Evolutionary conservation across 768 basidiomycete species (phyloP), one percentile per base, ranked within the genome.

Genomic region (Termitomyces titanicus): DNA sequence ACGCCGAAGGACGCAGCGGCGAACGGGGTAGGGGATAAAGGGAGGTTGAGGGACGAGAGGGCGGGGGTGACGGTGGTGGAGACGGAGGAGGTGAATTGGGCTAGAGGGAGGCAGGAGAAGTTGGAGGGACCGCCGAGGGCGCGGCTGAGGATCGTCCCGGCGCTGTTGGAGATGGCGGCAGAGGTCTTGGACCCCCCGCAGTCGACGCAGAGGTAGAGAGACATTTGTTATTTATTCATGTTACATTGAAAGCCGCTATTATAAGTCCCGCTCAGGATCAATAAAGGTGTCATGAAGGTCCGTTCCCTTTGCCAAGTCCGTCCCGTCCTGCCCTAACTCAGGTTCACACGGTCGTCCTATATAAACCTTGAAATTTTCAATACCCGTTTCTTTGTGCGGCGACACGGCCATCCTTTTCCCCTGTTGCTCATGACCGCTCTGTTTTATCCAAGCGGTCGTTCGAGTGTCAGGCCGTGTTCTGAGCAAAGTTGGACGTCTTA

Each of bases 161-260:
- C 59, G 18, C 66, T 61, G 65, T 85, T 76, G 56, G 77, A 77
- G 67, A 95, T 82, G 56, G 81, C 89, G 6, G 81, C 89, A 25
- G 87, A 81, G 10, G 94, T 94, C 74, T 95, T 96, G 42, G 90
- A 90, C 20, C 91, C 93, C 29, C 93, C 93, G 58, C 92, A 93
- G 70, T 94, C 92, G 59, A 89, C 86, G 64, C 87, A 92, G 60
- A 94, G 84, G 65, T 82, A 89, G 10, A 48, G 17, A 11, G 47
- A 22, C 47, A 48, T 48, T 20, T 11, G 22, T 20, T n/a, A n/a
- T n/a, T n/a, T n/a, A n/a, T n/a, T n/a, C n/a, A n/a, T n/a, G n/a
- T n/a, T n/a, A n/a, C n/a, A n/a, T n/a, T n/a, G n/a, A n/a, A n/a
- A n/a, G n/a, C n/a, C n/a, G n/a, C n/a, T n/a, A n/a, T n/a, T n/a